Evolutionary conservation across 495 filamentous ascomycete genomes (phyloP).

Genomic region (Hyaloscypha bicolor): DNA sequence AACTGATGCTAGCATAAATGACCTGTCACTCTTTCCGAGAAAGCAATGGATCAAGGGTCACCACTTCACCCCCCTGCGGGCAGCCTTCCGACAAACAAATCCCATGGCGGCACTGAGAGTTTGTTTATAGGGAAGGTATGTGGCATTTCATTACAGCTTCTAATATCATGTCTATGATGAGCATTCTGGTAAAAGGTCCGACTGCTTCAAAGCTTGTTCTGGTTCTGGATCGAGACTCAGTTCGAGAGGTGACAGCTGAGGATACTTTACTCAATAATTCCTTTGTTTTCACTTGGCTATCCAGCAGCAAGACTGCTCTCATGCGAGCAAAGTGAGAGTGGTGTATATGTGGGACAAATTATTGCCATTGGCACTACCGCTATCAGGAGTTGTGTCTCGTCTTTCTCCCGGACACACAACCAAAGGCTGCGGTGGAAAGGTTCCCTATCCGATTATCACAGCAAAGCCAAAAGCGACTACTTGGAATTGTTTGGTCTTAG

Average conservation of each 20-base stretch:
- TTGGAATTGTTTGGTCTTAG: conserved; percentile 1
- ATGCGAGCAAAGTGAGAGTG: conserved; percentile 32
- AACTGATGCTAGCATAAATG: background rate
- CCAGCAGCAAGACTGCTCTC: conserved; percentile 30
- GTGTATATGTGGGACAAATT: conserved; percentile 36
- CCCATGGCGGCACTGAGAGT: background rate
- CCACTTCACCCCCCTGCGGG: conserved; percentile 4
- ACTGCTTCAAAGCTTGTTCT: conserved; percentile 48
- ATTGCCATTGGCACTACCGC: conserved; percentile 35
- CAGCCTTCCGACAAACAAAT: conserved; percentile 3
- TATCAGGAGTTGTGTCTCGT: conserved; percentile 44
- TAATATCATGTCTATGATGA: conserved; percentile 53
- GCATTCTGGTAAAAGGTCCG: conserved; percentile 64
- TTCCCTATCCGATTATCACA: background rate
- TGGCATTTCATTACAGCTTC: conserved; percentile 8
- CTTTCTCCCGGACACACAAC: conserved; percentile 38
- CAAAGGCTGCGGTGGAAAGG: conserved; percentile 52
- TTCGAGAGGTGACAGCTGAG: conserved; percentile 30
- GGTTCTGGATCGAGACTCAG: conserved; percentile 35
- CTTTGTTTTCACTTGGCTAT: conserved; percentile 15
- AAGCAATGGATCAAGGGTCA: conserved; percentile 9
- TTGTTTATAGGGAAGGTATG: background rate
- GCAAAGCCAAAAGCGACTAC: conserved; percentile 7
- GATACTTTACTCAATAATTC: conserved; percentile 22
- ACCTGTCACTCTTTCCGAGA: background rate